Base-by-base conservation (phyloP, 2,329 filamentous ascomycete genomes). In the Fusarium oligoseptatum region DNA sequence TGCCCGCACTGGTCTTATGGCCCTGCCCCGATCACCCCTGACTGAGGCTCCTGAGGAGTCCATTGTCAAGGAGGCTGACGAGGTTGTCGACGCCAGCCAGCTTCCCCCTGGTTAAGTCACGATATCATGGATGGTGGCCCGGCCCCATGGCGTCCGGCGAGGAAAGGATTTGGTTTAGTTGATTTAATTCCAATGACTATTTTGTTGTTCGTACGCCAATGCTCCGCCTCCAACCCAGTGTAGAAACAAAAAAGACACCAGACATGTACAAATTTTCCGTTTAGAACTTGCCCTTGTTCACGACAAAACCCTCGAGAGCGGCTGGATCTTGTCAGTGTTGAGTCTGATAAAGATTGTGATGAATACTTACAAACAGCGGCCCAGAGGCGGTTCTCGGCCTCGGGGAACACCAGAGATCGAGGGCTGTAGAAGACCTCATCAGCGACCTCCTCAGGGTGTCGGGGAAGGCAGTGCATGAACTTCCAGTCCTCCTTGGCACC, bases 401-500 rank as follows among this genome's bases (percentile, higher is more conserved):
- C 97, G 2, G 91, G 91, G 85, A 98, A 99, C 5, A 98, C 97
- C 29, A 99, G 86, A 43, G 94, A 97, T 79, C 93, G 89, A 0
- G 90, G 88, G 57, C 94, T 92, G 83, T 98, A 98, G 81, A 99
- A 98, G 2, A 99, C 95, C 80, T 97, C 95, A 80, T 99, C 96
- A 67, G 90, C 91, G 37, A 99, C 97, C 85, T 99, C 97, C 83
- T 99, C 96, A 0, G 90, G 90, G 81, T 99, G 95, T 72, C 97
- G 90, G 15, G 97, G 97, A 68, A 99, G 85, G 82, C 97, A 99
- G 86, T 99, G 97, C 97, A 99, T 98, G 83, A 99, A 99, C 84
- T 94, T 95, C 97, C 97, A 99, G 73, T 90, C 89, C 15, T 93
- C 88, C 82, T 97, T 97, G 48, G 97, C 97, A 22, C 95, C 95